Conservation (phyloP, 192 early-diverging fungal genomes). For the Gigaspora rosea region DNA sequence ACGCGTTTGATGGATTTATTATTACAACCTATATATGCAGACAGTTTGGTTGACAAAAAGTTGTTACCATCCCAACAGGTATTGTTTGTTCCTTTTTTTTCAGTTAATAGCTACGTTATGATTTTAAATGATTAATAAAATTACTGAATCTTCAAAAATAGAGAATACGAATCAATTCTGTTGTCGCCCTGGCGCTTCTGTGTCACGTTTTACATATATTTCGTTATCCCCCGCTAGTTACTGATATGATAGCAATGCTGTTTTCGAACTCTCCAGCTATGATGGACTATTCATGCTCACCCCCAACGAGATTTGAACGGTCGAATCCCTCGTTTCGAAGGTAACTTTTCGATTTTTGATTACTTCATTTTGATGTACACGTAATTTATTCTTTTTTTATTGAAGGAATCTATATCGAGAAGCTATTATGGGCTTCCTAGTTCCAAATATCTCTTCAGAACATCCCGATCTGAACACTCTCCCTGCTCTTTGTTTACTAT, state of each 20-base stretch:
- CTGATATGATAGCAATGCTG: conserved; percentile 36
- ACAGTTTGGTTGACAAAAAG: conserved; percentile 32
- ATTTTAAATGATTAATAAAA: conserved; percentile 2
- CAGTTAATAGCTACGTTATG: not conserved
- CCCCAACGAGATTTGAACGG: not conserved
- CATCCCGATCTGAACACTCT: conserved; percentile 35
- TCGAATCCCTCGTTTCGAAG: not conserved
- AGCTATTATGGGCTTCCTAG: conserved; percentile 40
- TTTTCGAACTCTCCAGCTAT: conserved; percentile 34
- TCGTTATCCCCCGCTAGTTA: conserved; percentile 40
- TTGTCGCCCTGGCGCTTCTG: conserved; percentile 41
- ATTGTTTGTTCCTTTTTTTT: not conserved
- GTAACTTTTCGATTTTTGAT: too few species aligned
- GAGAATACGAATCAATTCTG: conserved; percentile 32
- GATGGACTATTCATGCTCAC: conserved; percentile 9
- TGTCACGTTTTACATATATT: conserved; percentile 47
- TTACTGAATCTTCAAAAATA: not conserved
- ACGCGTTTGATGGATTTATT: conserved; percentile 39
- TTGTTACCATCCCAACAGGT: conserved; percentile 12
- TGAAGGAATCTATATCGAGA: conserved; percentile 41
- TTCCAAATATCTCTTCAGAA: not conserved
- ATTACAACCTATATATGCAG: conserved; percentile 43
- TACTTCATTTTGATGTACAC: too few species aligned
- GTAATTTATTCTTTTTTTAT: not conserved
- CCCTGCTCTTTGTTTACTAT: conserved; percentile 41